A percentile compares a stretch with the other conserved stretches of the same genome.
Evolutionary conservation across 345 rosid species (phyloP).

Genomic region (Cardamine occulta): DNA sequence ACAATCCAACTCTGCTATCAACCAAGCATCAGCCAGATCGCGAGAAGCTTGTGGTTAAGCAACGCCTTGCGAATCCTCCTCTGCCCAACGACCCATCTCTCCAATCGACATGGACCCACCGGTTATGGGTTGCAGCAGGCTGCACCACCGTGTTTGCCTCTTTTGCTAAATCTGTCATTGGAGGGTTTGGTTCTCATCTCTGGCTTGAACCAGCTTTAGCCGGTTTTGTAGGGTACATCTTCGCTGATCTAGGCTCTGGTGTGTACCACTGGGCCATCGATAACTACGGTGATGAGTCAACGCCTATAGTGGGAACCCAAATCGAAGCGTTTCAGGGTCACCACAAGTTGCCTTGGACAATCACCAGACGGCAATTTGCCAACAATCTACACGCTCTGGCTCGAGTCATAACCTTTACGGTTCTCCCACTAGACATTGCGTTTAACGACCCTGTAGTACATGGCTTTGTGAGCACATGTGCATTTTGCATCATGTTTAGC

Average conservation of each 20-base stretch:
- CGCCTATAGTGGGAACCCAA: constrained; percentile 73
- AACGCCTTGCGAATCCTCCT: constrained; percentile 42
- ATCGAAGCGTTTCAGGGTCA: constrained; percentile 94
- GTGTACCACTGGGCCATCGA: constrained; percentile 96
- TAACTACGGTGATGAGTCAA: constrained; percentile 78
- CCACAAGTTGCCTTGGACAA: constrained; percentile 90
- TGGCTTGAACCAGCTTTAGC: constrained; percentile 71
- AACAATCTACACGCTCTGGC: constrained; percentile 85
- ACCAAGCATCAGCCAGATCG: constrained; percentile 43
- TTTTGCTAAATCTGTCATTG: constrained; percentile 56
- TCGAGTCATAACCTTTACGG: constrained; percentile 55
- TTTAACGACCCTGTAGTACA: constrained; percentile 55
- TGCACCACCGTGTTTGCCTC: constrained; percentile 65
- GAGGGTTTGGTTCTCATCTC: constrained; percentile 52
- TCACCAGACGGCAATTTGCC: constrained; percentile 81
- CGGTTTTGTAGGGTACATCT: constrained; percentile 65
- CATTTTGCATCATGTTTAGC: constrained; percentile 88
- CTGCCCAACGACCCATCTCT: constrained; percentile 54
- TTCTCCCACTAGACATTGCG: constrained; percentile 64
- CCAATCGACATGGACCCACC: constrained; percentile 79
- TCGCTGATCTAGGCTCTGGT: constrained; percentile 87
- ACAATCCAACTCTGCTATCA: constrained; percentile 60
- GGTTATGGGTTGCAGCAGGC: constrained; percentile 71
- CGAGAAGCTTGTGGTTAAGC: constrained; percentile 38
- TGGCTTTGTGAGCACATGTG: constrained; percentile 58